Conservation (phyloP, 768 basidiomycete species). For the Tulasnella sp. region DNA sequence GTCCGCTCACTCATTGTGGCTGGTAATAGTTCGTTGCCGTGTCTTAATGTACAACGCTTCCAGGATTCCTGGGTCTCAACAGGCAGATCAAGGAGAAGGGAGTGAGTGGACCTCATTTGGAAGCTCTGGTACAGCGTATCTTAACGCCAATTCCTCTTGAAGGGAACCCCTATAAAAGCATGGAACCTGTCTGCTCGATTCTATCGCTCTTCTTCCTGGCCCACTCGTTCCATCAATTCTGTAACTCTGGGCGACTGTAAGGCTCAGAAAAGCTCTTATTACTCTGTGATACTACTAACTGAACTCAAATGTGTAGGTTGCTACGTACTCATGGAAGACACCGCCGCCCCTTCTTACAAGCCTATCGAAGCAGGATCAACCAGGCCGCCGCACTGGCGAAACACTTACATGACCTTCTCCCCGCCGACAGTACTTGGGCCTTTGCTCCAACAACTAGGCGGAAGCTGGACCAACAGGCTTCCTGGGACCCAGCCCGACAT, state of each 20-base stretch:
- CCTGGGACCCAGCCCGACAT: conserved; percentile 2
- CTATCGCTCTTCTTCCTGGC: conserved; percentile 5
- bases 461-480: conserved; percentile 11
- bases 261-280: too few species aligned
- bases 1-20: neutral
- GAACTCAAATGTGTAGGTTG: too few species aligned
- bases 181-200: conserved; percentile 11
- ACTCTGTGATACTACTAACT: too few species aligned
- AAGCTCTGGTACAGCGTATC: neutral
- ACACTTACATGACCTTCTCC: conserved; percentile 8
- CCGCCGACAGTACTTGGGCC: neutral
- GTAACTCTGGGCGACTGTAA: conserved; percentile 6
- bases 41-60: neutral
- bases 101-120: neutral
- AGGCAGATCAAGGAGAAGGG: conserved; percentile 5
- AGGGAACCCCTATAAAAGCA: neutral
- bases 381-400: conserved; percentile 1
- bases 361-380: neutral
- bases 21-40: neutral
- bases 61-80: neutral
- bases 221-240: conserved; percentile 4
- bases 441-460: conserved; percentile 7
- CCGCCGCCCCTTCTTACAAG: neutral
- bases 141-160: too few species aligned
- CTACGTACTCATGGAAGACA: neutral